These are phyloP conservation scores for Monosporozyma siamensis DNA, from an alignment of 805 yeast genomes.

Conservation along the genomic window DNA sequence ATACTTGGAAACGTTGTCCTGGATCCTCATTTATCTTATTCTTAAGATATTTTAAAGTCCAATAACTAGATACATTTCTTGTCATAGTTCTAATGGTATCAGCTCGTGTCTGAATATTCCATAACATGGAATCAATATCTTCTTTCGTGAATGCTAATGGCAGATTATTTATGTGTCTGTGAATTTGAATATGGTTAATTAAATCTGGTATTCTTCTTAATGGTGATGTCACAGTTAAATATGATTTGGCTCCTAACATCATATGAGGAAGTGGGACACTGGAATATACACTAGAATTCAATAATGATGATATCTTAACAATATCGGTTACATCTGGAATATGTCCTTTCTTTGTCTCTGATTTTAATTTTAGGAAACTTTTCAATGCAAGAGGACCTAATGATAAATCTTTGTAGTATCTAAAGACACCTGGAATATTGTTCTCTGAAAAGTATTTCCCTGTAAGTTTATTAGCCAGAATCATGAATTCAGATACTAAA, in stretches of 20 bases:
- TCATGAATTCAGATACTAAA: conserved; percentile 80
- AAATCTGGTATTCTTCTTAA: conserved; percentile 75
- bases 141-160: conserved; percentile 26
- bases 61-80: conserved; percentile 29
- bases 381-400: conserved; percentile 21
- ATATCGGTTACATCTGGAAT: conserved; percentile 34
- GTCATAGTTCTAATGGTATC: conserved; percentile 30
- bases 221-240: conserved; percentile 82
- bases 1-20: conserved; percentile 23
- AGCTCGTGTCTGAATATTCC: conserved; percentile 39
- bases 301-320: conserved; percentile 35
- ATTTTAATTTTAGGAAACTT: conserved; percentile 20
- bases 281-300: conserved; percentile 46
- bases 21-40: conserved; percentile 9
- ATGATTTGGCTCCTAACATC: conserved; percentile 52
- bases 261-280: conserved; percentile 42
- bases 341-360: conserved; percentile 12
- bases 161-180: conserved; percentile 31
- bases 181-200: conserved; percentile 70
- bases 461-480: conserved; percentile 58
- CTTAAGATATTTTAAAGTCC: conserved; percentile 29
- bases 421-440: conserved; percentile 41
- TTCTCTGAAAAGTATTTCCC: conserved; percentile 39
- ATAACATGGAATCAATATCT: conserved; percentile 31
- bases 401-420: conserved; percentile 30